A percentile compares a stretch with the other conserved stretches of the same genome.
These are phyloP conservation scores for Sugiyamaella lignohabitans DNA, from an alignment of 805 yeast genomes.

Conservation along the genomic window DNA sequence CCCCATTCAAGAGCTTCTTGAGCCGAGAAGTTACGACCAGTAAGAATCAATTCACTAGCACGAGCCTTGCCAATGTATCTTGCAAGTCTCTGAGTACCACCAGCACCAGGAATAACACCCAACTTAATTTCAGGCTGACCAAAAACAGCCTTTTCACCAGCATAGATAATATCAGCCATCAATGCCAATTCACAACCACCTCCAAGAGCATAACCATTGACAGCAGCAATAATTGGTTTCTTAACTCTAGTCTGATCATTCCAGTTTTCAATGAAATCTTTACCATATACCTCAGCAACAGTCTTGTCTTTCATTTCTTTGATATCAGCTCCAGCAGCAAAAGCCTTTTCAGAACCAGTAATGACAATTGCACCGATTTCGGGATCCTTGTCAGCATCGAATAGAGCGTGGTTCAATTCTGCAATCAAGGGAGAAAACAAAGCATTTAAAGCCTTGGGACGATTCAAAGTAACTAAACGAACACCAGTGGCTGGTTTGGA, in stretches of 20 bases:
- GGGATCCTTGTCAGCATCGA: constrained; percentile 33
- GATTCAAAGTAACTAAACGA: constrained; percentile 35
- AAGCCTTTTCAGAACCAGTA: constrained; percentile 42
- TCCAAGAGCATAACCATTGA: constrained; percentile 49
- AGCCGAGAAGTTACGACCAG: constrained; percentile 42
- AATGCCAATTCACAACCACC: constrained; percentile 54
- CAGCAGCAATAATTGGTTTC: constrained; percentile 50
- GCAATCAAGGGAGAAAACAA: constrained; percentile 33
- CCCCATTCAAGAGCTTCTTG: constrained; percentile 45
- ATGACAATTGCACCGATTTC: constrained; percentile 42
- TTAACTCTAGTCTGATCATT: constrained; percentile 33
- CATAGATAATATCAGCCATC: constrained; percentile 46
- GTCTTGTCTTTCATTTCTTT: constrained; percentile 41
- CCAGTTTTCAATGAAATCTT: constrained; percentile 38
- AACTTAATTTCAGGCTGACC: constrained; percentile 53
- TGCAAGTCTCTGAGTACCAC: constrained; percentile 48
- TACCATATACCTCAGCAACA: constrained; percentile 33
- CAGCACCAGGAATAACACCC: constrained; percentile 47
- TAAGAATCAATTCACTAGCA: constrained; percentile 44
- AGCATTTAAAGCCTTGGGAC: constrained; percentile 43
- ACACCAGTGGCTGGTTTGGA: constrained; percentile 37
- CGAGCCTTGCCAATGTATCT: constrained; percentile 44
- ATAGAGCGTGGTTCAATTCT: constrained; percentile 36
- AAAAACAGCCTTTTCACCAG: constrained; percentile 42
- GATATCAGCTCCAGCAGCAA: constrained; percentile 54